Evolutionary conservation across 225 moss, liverwort and hornwort species (phyloP).

Genomic region (Marchantia paleacea): DNA sequence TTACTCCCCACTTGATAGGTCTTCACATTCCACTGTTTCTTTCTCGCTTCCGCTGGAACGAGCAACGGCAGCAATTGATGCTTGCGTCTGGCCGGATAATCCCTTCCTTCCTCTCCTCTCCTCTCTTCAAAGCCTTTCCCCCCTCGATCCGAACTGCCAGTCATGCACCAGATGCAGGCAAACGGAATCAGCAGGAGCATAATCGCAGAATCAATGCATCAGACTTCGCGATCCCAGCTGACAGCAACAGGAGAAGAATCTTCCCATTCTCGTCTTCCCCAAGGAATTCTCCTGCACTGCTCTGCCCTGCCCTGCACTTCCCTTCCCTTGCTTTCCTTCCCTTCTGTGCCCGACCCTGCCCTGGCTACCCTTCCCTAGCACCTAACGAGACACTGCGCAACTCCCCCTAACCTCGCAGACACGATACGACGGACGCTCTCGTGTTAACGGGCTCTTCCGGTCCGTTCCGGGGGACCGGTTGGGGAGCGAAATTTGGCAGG

Average conservation of each 20-base stretch:
- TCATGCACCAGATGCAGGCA: too few relatives aligned
- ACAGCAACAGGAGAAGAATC: constrained; percentile 1
- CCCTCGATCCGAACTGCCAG: background rate
- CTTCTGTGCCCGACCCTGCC: too few relatives aligned
- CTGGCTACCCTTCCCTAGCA: background rate
- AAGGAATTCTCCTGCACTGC: background rate
- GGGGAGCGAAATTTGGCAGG: too few relatives aligned
- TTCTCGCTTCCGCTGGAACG: background rate
- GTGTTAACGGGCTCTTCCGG: background rate
- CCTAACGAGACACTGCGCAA: too few relatives aligned
- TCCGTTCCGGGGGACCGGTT: too few relatives aligned
- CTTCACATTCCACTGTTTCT: background rate
- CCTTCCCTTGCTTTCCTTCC: too few relatives aligned
- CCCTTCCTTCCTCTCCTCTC: background rate
- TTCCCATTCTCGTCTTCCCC: background rate
- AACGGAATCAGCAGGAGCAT: background rate
- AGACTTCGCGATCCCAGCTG: background rate
- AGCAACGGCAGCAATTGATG: background rate
- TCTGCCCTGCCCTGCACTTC: too few relatives aligned
- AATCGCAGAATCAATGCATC: constrained; percentile 4
- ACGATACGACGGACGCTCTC: constrained; percentile 6
- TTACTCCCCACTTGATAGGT: background rate
- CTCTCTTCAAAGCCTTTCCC: background rate
- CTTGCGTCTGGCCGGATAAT: background rate
- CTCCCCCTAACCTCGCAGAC: background rate